Evolutionary conservation across 2,329 filamentous ascomycete genomes (phyloP).

Genomic region (Alternaria brassicae): DNA sequence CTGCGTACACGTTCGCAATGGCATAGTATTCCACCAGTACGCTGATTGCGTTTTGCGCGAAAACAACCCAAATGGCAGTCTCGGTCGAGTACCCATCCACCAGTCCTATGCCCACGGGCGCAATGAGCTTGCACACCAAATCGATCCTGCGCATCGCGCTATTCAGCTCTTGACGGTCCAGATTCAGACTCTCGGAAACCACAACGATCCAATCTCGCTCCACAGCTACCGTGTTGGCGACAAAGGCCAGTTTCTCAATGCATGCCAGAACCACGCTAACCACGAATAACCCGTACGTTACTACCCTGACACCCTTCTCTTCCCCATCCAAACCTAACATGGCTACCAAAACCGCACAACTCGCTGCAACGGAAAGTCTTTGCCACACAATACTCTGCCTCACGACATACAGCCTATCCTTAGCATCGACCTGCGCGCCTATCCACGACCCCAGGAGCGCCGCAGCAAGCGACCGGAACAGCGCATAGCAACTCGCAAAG

Average conservation of each 20-base stretch:
- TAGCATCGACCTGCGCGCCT: slow-evolving; percentile 66
- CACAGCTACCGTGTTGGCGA: slow-evolving; percentile 71
- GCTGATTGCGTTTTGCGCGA: slow-evolving; percentile 59
- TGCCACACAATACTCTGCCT: slow-evolving; percentile 52
- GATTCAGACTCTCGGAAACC: slow-evolving; percentile 50
- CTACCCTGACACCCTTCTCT: slow-evolving; percentile 8
- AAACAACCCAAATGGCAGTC: slow-evolving; percentile 58
- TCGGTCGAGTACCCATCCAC: slow-evolving; percentile 58
- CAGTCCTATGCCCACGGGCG: slow-evolving; percentile 60
- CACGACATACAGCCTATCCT: slow-evolving; percentile 50
- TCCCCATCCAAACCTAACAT: slow-evolving; percentile 20
- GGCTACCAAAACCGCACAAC: slow-evolving; percentile 38
- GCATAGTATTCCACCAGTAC: slow-evolving; percentile 61
- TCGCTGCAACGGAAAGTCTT: slow-evolving; percentile 41
- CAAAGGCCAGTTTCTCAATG: slow-evolving; percentile 70
- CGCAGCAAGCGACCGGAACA: slow-evolving; percentile 65
- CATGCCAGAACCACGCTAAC: slow-evolving; percentile 65
- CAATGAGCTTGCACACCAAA: slow-evolving; percentile 64
- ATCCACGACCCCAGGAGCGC: slow-evolving; percentile 66
- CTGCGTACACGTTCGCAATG: slow-evolving; percentile 55
- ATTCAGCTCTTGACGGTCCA: slow-evolving; percentile 56
- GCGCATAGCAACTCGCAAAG: slow-evolving; percentile 72
- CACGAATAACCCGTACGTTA: slow-evolving; percentile 41
- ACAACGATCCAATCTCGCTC: slow-evolving; percentile 74
- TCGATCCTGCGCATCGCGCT: slow-evolving; percentile 67